Evolutionary conservation across 2,329 filamentous ascomycete genomes (phyloP), one percentile per base, ranked within the genome.

Genomic region (Podosphaera aphanis): DNA sequence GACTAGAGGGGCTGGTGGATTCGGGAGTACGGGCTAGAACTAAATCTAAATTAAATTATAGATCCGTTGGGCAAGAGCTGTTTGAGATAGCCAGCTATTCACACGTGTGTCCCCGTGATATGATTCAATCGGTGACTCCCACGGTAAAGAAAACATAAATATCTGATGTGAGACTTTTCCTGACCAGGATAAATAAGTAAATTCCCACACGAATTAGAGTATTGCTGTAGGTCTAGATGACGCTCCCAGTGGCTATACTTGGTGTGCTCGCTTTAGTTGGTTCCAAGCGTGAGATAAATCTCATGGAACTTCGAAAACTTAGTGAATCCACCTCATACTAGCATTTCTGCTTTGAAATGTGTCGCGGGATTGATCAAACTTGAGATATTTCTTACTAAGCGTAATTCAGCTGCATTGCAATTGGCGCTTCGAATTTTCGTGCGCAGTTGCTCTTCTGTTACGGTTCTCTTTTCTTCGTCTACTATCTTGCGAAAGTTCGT

Each of bases 381-480:
- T 46, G 67, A 68, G 48, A 82, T 63, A 59, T 88, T 84, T 53
- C 83, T 70, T 45, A 92, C 79, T 36, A 95, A 69, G 59, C 78
- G 75, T 52, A 98, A 71, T 65, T 98, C 90, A 6, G 83, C 79
- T n/a, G 85, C 85, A 62, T 85, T 83, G 47, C 80, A 90, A 58
- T 71, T 67, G 8, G 47, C 46, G 7, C 48, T 38, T 42, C 43
- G 48, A 31, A 50, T 42, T 39, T 44, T 16, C 21, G 5, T 27
- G 44, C 5, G 43, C 39, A 6, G 18, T 46, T 60, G 61, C 35
- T 61, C 59, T 5, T 61, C 62, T n/a, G 63, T 63, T 19, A 60
- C 59, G 1, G 55, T 57, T 31, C 64, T 64, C 15, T 42, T 15
- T 35, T 40, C 47, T n/a, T 51, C 52, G 46, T 63, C 63, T 41